Conservation (phyloP, 2,329 filamentous ascomycete species). For the Neocucurbitaria cava region DNA sequence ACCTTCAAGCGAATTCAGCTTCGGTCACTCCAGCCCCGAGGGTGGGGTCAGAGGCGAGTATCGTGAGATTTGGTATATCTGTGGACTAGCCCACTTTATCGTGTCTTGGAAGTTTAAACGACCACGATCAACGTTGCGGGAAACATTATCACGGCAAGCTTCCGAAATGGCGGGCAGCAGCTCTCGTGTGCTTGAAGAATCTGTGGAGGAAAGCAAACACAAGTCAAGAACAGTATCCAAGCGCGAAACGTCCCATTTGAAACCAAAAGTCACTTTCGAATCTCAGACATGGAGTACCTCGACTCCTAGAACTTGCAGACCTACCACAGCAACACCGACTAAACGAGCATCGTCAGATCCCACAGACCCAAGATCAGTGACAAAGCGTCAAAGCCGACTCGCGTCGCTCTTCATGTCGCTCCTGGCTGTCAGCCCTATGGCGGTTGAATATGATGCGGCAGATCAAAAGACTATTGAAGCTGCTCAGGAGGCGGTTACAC, state of each 20-base stretch:
- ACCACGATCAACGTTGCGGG: constrained; percentile 7
- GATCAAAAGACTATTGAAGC: constrained; percentile 24
- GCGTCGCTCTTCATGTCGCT: constrained; percentile 26
- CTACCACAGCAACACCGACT: neutral
- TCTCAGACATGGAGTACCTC: constrained; percentile 7
- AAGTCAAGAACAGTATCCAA: constrained; percentile 3
- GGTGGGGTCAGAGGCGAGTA: neutral
- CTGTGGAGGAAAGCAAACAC: neutral
- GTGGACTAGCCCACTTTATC: neutral
- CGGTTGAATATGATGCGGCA: constrained; percentile 17
- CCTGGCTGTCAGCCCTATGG: constrained; percentile 21
- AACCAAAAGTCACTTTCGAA: constrained; percentile 5
- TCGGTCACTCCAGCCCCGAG: constrained; percentile 9
- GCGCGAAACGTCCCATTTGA: neutral
- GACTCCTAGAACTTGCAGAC: neutral
- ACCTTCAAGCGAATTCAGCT: constrained; percentile 18
- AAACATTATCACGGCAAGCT: neutral
- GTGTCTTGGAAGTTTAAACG: neutral
- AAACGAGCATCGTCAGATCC: neutral
- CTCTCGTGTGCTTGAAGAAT: constrained; percentile 1
- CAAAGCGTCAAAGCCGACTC: constrained; percentile 20
- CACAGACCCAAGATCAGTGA: constrained; percentile 5
- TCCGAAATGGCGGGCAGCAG: neutral
- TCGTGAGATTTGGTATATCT: constrained; percentile 9
- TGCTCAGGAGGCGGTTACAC: constrained; percentile 12